phyloP scores from a whole-genome alignment of 352 stramenopile genomes.

The Globisporangium nunn region DNA sequence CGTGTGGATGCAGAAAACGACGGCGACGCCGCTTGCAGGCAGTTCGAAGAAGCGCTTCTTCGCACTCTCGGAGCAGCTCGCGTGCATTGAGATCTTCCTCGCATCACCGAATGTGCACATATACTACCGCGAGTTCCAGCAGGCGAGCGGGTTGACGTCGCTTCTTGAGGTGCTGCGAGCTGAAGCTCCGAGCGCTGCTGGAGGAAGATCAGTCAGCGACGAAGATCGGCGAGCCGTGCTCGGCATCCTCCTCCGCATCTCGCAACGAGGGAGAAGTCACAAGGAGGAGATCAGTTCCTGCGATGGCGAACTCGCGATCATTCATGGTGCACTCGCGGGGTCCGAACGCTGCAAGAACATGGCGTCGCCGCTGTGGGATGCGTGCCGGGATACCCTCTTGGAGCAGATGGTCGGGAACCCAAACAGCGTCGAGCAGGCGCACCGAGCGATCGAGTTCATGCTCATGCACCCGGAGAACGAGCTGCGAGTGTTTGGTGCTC shows the following conservation, averaged over 20 bases:
- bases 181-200: slow-evolving; percentile 1
- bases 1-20: slow-evolving; percentile 60
- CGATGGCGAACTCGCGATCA: slow-evolving; percentile 35
- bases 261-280: slow-evolving; percentile 26
- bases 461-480: slow-evolving; percentile 19
- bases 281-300: slow-evolving; percentile 44
- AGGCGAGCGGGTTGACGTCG: slow-evolving; percentile 39
- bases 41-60: slow-evolving; percentile 3
- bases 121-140: slow-evolving; percentile 46
- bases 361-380: slow-evolving; percentile 16
- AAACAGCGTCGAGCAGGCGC: slow-evolving; percentile 16
- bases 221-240: slow-evolving; percentile 26
- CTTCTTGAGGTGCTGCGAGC: slow-evolving; percentile 30
- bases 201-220: slow-evolving; percentile 7
- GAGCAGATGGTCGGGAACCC: slow-evolving; percentile 55
- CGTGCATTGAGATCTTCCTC: slow-evolving; percentile 46
- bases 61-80: slow-evolving; percentile 40
- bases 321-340: slow-evolving; percentile 25
- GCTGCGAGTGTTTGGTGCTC: slow-evolving; percentile 45
- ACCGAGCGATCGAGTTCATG: slow-evolving; percentile 36
- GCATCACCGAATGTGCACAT: slow-evolving; percentile 21
- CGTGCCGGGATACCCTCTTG: slow-evolving; percentile 38
- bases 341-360: slow-evolving; percentile 7
- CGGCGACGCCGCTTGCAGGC: background rate
- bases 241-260: slow-evolving; percentile 30